These are phyloP conservation scores for Solanum neorickii DNA, from an alignment of 257 asterid species.

Conservation along the genomic window DNA sequence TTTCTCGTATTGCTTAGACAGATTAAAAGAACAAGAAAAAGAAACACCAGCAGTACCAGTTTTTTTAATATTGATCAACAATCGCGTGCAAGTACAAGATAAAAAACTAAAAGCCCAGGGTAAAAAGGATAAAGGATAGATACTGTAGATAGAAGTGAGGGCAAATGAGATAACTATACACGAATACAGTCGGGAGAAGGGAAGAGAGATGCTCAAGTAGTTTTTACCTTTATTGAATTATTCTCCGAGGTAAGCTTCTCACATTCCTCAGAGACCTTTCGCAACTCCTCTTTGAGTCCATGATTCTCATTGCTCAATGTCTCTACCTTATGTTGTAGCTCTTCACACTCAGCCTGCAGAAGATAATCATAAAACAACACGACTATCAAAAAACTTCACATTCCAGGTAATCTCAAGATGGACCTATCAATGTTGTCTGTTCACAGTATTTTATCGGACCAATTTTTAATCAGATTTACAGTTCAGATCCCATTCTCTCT, in stretches of 20 bases:
- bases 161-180: neutral
- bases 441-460: neutral
- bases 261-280: slow-evolving; percentile 74
- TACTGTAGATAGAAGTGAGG: neutral
- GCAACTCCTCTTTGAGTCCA: slow-evolving; percentile 53
- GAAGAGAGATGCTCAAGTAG: neutral
- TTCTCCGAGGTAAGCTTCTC: slow-evolving; percentile 65
- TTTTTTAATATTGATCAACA: neutral
- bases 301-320: slow-evolving; percentile 49
- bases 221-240: slow-evolving; percentile 47
- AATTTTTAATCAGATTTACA: neutral
- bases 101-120: neutral
- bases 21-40: neutral
- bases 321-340: slow-evolving; percentile 70
- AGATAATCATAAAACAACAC: neutral
- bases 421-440: neutral
- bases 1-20: neutral
- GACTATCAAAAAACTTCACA: neutral
- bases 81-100: neutral
- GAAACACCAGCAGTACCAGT: neutral
- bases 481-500: neutral
- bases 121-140: neutral
- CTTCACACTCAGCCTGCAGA: slow-evolving; percentile 79
- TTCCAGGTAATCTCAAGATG: neutral
- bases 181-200: neutral